Evolutionary conservation across 305 asterid species (phyloP).

Genomic region (Solanum hybrid): DNA sequence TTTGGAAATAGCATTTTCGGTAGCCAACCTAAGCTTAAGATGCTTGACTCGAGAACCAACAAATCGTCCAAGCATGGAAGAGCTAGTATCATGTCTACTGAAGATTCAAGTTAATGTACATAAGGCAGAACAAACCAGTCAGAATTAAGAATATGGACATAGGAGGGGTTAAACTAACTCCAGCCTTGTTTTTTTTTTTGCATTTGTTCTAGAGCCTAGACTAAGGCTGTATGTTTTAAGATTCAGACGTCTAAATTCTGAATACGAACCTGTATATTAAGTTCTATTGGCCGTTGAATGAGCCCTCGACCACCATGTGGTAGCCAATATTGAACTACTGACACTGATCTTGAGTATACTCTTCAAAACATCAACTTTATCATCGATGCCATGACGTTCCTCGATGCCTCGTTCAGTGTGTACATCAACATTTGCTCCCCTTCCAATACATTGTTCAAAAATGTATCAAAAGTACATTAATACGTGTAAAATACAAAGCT

Average conservation of each 20-base stretch:
- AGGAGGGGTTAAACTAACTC: neutral
- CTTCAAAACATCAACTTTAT: neutral
- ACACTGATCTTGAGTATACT: neutral
- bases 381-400: neutral
- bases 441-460: neutral
- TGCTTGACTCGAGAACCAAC: constrained; percentile 43
- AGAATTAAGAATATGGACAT: neutral
- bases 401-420: neutral
- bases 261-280: neutral
- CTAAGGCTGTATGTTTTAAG: neutral
- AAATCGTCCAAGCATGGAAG: constrained; percentile 45
- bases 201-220: neutral
- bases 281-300: neutral
- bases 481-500: neutral
- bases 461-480: neutral
- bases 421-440: neutral
- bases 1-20: constrained; percentile 20
- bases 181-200: neutral
- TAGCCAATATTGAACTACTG: neutral
- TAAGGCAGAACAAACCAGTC: constrained; percentile 2
- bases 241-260: neutral
- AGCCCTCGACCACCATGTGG: neutral
- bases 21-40: constrained; percentile 31
- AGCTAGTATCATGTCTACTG: constrained; percentile 34
- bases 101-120: constrained; percentile 35